A percentile compares a stretch with the other conserved stretches of the same genome.
These are phyloP conservation scores for Scutellaria galericulata DNA, from an alignment of 257 asterid genomes.

Conservation along the genomic window DNA sequence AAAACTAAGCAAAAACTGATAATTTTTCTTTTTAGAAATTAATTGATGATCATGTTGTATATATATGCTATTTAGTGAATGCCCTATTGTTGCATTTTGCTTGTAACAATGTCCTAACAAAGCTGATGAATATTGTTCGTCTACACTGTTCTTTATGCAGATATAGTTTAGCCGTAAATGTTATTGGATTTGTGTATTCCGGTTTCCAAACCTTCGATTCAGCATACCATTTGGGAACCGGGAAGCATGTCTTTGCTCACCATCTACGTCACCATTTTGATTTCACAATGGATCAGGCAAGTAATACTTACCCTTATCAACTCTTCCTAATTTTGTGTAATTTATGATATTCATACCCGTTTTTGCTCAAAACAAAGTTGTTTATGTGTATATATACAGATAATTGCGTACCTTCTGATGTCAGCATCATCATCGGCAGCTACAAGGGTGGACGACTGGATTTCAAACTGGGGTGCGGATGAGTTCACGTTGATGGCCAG, in stretches of 20 bases:
- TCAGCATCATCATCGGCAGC: constrained; percentile 94
- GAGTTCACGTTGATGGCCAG: constrained; percentile 79
- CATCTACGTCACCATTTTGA: constrained; percentile 59
- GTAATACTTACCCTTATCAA: constrained; percentile 28
- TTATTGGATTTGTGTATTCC: constrained; percentile 79
- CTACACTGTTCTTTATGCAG: constrained; percentile 39
- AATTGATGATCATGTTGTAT: background rate
- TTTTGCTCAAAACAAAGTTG: background rate
- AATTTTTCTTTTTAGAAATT: background rate
- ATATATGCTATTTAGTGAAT: background rate
- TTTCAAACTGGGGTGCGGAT: constrained; percentile 84
- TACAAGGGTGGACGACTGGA: constrained; percentile 84
- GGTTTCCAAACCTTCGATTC: constrained; percentile 68
- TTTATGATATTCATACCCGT: background rate
- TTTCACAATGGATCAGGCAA: constrained; percentile 85
- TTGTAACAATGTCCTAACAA: background rate
- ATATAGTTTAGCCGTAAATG: constrained; percentile 67
- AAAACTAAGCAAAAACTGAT: background rate
- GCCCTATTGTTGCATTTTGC: constrained; percentile 9
- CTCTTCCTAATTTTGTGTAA: background rate
- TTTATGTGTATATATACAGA: constrained; percentile 41
- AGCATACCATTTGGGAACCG: constrained; percentile 56
- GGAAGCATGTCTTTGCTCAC: constrained; percentile 53
- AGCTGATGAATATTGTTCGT: background rate
- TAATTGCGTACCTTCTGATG: constrained; percentile 79